A percentile compares a stretch with the other conserved stretches of the same genome.
These are phyloP conservation scores for Cladosporium austrohemisphaericum DNA, from an alignment of 2,329 filamentous ascomycete species.

Conservation along the genomic window DNA sequence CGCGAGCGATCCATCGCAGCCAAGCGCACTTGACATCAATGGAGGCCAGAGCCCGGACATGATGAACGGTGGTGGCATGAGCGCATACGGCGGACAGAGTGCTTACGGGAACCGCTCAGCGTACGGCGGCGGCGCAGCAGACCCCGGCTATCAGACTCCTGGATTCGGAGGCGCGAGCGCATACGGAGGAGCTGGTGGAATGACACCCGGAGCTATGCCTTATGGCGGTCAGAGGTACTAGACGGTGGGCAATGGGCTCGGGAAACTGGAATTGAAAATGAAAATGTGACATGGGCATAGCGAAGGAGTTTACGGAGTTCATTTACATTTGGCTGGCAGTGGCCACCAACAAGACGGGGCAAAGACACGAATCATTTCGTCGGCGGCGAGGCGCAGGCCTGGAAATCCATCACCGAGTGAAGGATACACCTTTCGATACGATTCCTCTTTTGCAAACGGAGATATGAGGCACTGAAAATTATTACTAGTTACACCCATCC, in stretches of 20 bases:
- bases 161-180: slow-evolving; percentile 55
- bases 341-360: too few relatives aligned
- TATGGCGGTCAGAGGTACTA: slow-evolving; percentile 21
- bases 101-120: slow-evolving; percentile 62
- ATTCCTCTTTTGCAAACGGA: too few relatives aligned
- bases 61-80: slow-evolving; percentile 62
- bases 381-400: too few relatives aligned
- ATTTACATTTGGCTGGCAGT: too few relatives aligned
- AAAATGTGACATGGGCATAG: background rate
- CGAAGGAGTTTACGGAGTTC: slow-evolving; percentile 5
- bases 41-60: slow-evolving; percentile 54
- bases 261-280: too few relatives aligned
- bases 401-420: too few relatives aligned
- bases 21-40: slow-evolving; percentile 49
- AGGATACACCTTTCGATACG: too few relatives aligned
- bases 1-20: slow-evolving; percentile 54
- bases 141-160: slow-evolving; percentile 63
- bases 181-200: slow-evolving; percentile 56
- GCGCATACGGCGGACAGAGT: slow-evolving; percentile 63
- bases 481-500: too few relatives aligned
- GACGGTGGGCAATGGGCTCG: too few relatives aligned
- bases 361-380: too few relatives aligned
- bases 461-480: too few relatives aligned
- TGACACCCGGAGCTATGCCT: slow-evolving; percentile 23
- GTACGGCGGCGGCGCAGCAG: slow-evolving; percentile 45